Conservation (phyloP, 352 stramenopile genomes). For the Phytophthora sp. region DNA sequence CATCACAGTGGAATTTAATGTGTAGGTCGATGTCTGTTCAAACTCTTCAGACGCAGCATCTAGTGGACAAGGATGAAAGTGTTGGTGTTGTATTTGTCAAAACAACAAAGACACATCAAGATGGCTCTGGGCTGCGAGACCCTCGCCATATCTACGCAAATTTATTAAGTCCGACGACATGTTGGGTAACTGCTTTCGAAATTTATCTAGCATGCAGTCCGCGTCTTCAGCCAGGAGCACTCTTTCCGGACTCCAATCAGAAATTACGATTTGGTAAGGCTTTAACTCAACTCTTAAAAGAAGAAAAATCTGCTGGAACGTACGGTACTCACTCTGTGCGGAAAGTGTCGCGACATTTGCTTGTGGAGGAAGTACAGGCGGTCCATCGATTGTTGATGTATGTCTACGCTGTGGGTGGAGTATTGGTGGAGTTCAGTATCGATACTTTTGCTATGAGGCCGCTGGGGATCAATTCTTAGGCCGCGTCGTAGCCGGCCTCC, state of each 20-base stretch:
- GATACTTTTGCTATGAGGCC: slow-evolving; percentile 23
- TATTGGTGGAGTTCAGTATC: slow-evolving; percentile 16
- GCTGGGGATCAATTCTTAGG: slow-evolving; percentile 19
- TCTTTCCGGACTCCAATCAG: slow-evolving; percentile 6
- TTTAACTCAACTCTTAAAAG: neutral
- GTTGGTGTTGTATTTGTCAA: slow-evolving; percentile 26
- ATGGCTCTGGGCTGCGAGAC: slow-evolving; percentile 5
- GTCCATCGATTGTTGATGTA: slow-evolving; percentile 16
- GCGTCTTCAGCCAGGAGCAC: neutral
- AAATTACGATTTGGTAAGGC: slow-evolving; percentile 3
- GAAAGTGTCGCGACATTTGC: slow-evolving; percentile 25
- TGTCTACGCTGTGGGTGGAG: slow-evolving; percentile 20
- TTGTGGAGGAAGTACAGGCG: slow-evolving; percentile 15
- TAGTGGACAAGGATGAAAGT: slow-evolving; percentile 6
- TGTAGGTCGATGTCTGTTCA: slow-evolving; percentile 31
- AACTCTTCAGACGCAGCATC: slow-evolving; percentile 14
- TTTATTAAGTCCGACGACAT: neutral
- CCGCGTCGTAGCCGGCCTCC: slow-evolving; percentile 9
- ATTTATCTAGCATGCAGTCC: slow-evolving; percentile 3
- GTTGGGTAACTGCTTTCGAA: neutral
- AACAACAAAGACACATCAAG: slow-evolving; percentile 30
- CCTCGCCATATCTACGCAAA: slow-evolving; percentile 28
- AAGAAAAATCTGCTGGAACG: neutral
- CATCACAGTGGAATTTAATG: slow-evolving; percentile 35
- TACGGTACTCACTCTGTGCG: slow-evolving; percentile 26